Percentiles rank a stretch among this genome's conserved stretches.
Evolutionary conservation across 306 rosid species (phyloP).

Genomic region (Carpinus viminea): DNA sequence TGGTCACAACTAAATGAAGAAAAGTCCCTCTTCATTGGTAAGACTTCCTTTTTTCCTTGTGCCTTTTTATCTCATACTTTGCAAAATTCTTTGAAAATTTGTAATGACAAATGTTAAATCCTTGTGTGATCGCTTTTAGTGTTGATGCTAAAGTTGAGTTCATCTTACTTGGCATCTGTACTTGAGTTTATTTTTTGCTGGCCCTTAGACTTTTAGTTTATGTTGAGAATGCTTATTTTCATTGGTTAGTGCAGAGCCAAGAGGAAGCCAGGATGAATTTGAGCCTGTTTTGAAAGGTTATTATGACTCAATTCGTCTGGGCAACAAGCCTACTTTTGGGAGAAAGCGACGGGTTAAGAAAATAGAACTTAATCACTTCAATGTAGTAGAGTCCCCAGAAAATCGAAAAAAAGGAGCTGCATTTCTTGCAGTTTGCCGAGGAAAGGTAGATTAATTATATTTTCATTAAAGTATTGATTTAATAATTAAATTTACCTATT

Average conservation of each 20-base stretch:
- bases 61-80: background rate
- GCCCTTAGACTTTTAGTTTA: background rate
- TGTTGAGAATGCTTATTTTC: slow-evolving; percentile 6
- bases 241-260: slow-evolving; percentile 72
- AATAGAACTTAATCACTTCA: slow-evolving; percentile 36
- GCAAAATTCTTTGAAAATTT: background rate
- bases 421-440: slow-evolving; percentile 90
- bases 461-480: no score
- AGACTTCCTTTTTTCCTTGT: slow-evolving; percentile 22
- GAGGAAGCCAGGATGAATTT: slow-evolving; percentile 86
- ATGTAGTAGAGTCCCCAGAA: slow-evolving; percentile 36
- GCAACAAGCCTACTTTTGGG: slow-evolving; percentile 43
- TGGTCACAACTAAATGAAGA: slow-evolving; percentile 70
- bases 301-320: slow-evolving; percentile 61
- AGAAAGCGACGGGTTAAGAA: slow-evolving; percentile 63
- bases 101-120: background rate
- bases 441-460: slow-evolving; percentile 65
- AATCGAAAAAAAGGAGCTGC: slow-evolving; percentile 65
- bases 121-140: slow-evolving; percentile 4
- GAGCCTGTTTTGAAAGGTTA: slow-evolving; percentile 75
- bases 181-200: slow-evolving; percentile 20
- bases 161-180: slow-evolving; percentile 18
- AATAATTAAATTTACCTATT: no score
- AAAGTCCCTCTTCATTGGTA: slow-evolving; percentile 80
- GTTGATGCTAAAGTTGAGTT: slow-evolving; percentile 17